A percentile compares a stretch with the other conserved stretches of the same genome.
Conservation (phyloP, 306 rosid species). For the Prunus armeniaca region DNA sequence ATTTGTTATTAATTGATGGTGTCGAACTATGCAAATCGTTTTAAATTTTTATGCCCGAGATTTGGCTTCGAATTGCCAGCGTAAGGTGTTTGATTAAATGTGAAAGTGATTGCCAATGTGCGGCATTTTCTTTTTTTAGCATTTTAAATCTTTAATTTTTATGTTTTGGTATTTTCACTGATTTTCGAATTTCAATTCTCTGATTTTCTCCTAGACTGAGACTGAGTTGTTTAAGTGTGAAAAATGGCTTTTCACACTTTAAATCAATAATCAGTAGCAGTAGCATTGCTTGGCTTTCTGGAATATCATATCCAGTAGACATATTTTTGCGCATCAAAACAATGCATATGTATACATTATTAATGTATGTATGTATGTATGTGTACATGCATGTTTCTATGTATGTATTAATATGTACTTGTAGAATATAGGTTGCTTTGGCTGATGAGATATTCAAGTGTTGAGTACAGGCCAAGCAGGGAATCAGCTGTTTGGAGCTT, state of each 20-base stretch:
- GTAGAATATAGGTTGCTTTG: neutral
- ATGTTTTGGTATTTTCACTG: neutral
- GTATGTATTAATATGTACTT: neutral
- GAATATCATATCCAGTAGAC: neutral
- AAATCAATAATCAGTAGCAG: neutral
- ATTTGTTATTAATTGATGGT: neutral
- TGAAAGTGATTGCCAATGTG: constrained; percentile 8
- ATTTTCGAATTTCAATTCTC: neutral
- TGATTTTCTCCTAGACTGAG: neutral
- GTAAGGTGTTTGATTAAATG: constrained; percentile 45
- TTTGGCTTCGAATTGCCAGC: constrained; percentile 15
- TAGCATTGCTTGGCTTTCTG: neutral
- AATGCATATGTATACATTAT: neutral
- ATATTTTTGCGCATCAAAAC: neutral
- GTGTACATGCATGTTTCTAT: neutral
- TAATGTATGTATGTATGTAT: neutral
- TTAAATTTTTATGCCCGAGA: constrained; percentile 4
- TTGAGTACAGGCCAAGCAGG: constrained; percentile 73
- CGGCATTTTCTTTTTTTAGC: neutral
- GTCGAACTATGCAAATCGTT: neutral
- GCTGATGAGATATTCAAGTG: constrained; percentile 31
- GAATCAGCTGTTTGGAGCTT: constrained; percentile 90
- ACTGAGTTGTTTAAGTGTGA: neutral
- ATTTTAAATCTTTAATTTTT: neutral
- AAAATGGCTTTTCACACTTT: too few relatives aligned